Conservation (phyloP, 139 green algal genomes). For the Tetratostichococcus sp. region DNA sequence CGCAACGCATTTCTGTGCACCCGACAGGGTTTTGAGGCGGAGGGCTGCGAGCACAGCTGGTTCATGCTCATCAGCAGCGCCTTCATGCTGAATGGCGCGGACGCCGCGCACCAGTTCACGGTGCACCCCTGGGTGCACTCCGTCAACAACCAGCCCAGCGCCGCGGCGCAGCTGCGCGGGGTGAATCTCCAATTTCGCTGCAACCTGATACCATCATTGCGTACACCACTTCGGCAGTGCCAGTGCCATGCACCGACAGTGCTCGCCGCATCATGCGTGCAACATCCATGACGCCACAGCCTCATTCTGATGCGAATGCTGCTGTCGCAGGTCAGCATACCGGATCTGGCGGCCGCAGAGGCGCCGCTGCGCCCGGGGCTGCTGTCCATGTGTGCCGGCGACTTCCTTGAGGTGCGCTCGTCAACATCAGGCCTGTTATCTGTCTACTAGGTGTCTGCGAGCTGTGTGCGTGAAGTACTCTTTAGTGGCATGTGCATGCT, state of each 20-base stretch:
- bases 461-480: no score
- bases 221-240: no score
- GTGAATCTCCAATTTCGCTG: conserved; percentile 39
- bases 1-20: neutral
- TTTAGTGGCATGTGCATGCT: no score
- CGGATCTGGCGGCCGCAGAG: conserved; percentile 59
- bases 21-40: conserved; percentile 85
- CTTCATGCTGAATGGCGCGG: conserved; percentile 85
- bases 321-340: conserved; percentile 40
- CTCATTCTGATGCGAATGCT: neutral
- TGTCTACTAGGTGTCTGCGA: no score
- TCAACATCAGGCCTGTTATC: neutral
- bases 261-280: neutral
- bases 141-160: conserved; percentile 66
- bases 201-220: neutral
- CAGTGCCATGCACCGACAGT: no score
- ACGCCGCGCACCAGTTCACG: conserved; percentile 41
- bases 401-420: conserved; percentile 76
- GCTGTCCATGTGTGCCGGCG: conserved; percentile 92
- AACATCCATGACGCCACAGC: neutral
- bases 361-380: conserved; percentile 40
- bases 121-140: conserved; percentile 76
- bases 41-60: conserved; percentile 70
- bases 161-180: conserved; percentile 68
- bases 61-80: conserved; percentile 90